Conservation (phyloP, 169 alveolate genomes). For the Cryptosporidium ryanae region DNA sequence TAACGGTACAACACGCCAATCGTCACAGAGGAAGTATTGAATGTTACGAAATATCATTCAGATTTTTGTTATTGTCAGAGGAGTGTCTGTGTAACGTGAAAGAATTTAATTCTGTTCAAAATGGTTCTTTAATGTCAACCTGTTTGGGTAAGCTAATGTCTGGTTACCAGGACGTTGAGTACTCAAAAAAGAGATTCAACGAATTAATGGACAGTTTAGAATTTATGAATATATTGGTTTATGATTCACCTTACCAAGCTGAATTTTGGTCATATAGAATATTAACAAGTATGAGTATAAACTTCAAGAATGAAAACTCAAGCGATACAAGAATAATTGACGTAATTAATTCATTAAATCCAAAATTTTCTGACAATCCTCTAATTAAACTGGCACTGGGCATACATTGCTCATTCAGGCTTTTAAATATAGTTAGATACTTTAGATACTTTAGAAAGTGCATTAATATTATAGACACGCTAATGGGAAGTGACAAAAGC, state of each 20-base stretch:
- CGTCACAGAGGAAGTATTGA: conserved; percentile 86
- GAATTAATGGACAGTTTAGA: conserved; percentile 40
- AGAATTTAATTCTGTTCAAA: conserved; percentile 83
- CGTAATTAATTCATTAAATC: conserved; percentile 79
- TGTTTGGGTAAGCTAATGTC: conserved; percentile 86
- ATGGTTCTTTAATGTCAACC: conserved; percentile 82
- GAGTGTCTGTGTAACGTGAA: conserved; percentile 80
- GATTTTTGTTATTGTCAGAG: conserved; percentile 84
- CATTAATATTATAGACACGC: neutral
- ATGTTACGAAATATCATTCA: conserved; percentile 83
- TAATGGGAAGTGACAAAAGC: neutral
- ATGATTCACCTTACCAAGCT: conserved; percentile 84
- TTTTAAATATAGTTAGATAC: conserved; percentile 46
- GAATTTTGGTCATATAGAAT: conserved; percentile 88
- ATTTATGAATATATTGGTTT: conserved; percentile 75
- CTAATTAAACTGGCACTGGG: conserved; percentile 75
- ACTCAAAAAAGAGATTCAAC: conserved; percentile 20
- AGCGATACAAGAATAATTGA: conserved; percentile 79
- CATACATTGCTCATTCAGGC: conserved; percentile 52
- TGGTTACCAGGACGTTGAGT: conserved; percentile 84
- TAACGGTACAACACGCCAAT: conserved; percentile 87
- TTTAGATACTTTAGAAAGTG: conserved; percentile 59
- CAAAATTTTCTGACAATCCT: conserved; percentile 28
- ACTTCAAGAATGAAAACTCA: conserved; percentile 72
- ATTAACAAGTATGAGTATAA: conserved; percentile 79